Evolutionary conservation across 2,329 filamentous ascomycete genomes (phyloP).

Genomic region (Aaosphaeria pasadenensis): DNA sequence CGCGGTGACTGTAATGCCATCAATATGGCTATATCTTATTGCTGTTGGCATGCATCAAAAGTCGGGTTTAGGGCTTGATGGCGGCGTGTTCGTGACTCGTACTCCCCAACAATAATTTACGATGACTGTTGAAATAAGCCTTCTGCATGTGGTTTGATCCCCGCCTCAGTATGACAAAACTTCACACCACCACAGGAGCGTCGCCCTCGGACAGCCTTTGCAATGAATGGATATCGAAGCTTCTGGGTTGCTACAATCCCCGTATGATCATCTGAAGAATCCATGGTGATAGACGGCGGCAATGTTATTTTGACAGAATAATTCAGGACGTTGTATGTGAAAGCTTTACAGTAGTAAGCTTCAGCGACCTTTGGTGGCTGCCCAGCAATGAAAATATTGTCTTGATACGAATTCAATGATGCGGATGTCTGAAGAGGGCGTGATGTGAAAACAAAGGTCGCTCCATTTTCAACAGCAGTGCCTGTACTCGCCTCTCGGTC

Average conservation of each 20-base stretch:
- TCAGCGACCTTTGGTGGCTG: slow-evolving; percentile 49
- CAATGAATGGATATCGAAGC: slow-evolving; percentile 41
- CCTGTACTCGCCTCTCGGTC: slow-evolving; percentile 89
- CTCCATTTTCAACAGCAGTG: slow-evolving; percentile 90
- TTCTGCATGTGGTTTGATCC: slow-evolving; percentile 34
- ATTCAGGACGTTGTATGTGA: slow-evolving; percentile 48
- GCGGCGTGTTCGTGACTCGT: slow-evolving; percentile 52
- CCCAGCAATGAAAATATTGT: slow-evolving; percentile 40
- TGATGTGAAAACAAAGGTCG: slow-evolving; percentile 46
- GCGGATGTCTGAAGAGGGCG: slow-evolving; percentile 48
- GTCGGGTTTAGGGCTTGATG: slow-evolving; percentile 22
- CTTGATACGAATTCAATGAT: slow-evolving; percentile 25
- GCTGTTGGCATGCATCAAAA: slow-evolving; percentile 49
- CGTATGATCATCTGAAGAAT: not conserved
- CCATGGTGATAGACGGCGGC: slow-evolving; percentile 19
- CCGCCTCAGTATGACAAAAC: slow-evolving; percentile 36
- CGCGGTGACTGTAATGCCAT: slow-evolving; percentile 46
- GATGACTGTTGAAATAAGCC: slow-evolving; percentile 37
- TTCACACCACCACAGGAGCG: slow-evolving; percentile 49
- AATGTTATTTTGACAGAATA: slow-evolving; percentile 44
- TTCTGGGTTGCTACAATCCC: slow-evolving; percentile 1
- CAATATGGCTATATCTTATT: slow-evolving; percentile 46
- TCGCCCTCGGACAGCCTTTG: slow-evolving; percentile 49
- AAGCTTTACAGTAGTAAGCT: slow-evolving; percentile 51
- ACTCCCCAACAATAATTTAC: slow-evolving; percentile 48